Conservation (phyloP, 768 basidiomycete species). For the Mycena vulgaris region DNA sequence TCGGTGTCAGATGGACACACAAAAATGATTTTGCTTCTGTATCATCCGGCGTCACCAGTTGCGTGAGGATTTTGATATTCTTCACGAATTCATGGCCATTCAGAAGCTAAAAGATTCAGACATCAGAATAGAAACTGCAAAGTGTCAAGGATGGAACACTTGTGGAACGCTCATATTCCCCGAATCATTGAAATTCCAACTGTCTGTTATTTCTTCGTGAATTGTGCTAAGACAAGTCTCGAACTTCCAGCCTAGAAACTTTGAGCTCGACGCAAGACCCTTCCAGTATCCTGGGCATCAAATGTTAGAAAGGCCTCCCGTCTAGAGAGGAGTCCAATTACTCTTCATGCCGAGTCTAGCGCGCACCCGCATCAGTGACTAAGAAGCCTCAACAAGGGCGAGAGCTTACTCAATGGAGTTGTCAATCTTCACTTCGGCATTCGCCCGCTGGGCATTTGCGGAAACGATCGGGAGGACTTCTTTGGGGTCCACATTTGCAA, state of each 20-base stretch:
- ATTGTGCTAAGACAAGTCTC: not conserved
- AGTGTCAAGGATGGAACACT: too few relatives aligned
- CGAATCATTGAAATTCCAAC: slow-evolving; percentile 21
- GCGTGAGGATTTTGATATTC: slow-evolving; percentile 9
- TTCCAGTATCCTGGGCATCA: slow-evolving; percentile 13
- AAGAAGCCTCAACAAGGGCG: not conserved
- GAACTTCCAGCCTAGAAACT: too few relatives aligned
- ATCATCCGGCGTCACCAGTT: slow-evolving; percentile 14
- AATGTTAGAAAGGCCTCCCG: not conserved
- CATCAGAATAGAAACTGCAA: too few relatives aligned
- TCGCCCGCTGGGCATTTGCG: slow-evolving; percentile 17
- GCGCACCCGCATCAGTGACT: not conserved
- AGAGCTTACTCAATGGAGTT: slow-evolving; percentile 9
- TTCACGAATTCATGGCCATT: not conserved
- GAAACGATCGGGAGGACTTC: not conserved
- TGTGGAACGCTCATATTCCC: not conserved
- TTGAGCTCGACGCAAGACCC: slow-evolving; percentile 14
- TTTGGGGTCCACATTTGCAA: too few relatives aligned
- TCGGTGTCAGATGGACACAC: too few relatives aligned
- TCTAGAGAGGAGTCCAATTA: not conserved
- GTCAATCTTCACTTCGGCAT: slow-evolving; percentile 7
- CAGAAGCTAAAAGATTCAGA: slow-evolving; percentile 10
- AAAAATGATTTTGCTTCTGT: slow-evolving; percentile 12
- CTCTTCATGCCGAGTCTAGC: slow-evolving; percentile 21
- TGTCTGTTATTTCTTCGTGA: slow-evolving; percentile 14